A percentile compares a stretch with the other conserved stretches of the same genome.
Evolutionary conservation across 2,329 filamentous ascomycete species (phyloP).

Genomic region (Xylariaceae sp.): DNA sequence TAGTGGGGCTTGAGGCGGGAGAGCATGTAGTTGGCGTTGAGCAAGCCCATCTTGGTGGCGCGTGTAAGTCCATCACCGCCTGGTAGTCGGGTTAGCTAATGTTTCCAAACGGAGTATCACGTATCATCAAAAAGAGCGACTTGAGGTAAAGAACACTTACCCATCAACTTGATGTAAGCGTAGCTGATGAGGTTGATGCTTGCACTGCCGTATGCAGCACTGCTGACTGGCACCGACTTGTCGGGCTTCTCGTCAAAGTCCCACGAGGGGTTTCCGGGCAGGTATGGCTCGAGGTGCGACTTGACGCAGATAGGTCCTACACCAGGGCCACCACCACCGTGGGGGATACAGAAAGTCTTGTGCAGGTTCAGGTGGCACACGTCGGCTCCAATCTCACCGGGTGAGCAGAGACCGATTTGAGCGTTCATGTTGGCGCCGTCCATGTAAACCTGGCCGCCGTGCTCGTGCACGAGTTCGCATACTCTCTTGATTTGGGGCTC

Average conservation of each 20-base stretch:
- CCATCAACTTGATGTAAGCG: conserved; percentile 96
- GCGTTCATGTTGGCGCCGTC: conserved; percentile 99
- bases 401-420: conserved; percentile 91
- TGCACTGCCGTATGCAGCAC: conserved; percentile 80
- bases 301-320: conserved; percentile 93
- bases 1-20: conserved; percentile 81
- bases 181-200: conserved; percentile 92
- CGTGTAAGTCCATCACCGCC: conserved; percentile 71
- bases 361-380: conserved; percentile 96
- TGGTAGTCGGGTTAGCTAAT: conserved; percentile 22
- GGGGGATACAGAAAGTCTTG: conserved; percentile 98
- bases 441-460: conserved; percentile 97
- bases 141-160: conserved; percentile 33
- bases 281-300: conserved; percentile 67
- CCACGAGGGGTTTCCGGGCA: conserved; percentile 55
- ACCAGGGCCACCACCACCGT: conserved; percentile 89
- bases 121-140: background rate
- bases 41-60: conserved; percentile 85
- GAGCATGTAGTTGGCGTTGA: conserved; percentile 97
- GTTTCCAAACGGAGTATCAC: background rate
- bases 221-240: conserved; percentile 58
- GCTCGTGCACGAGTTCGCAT: conserved; percentile 76
- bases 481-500: conserved; percentile 83
- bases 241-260: background rate
- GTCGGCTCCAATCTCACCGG: conserved; percentile 90